phyloP scores from a whole-genome alignment of 805 yeast species.

The Ogataea neopini region DNA sequence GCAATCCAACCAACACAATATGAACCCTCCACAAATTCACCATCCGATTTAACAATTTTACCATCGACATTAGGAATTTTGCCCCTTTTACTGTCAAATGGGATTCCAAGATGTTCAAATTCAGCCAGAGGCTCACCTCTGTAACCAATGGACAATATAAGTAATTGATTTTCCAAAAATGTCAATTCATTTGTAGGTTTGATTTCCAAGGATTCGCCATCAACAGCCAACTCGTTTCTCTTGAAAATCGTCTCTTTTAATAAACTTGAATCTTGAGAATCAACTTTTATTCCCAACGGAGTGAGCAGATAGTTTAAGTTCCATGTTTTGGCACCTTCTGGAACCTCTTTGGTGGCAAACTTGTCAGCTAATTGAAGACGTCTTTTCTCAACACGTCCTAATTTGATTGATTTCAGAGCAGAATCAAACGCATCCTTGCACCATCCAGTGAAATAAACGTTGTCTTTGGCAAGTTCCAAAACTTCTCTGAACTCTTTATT shows the following conservation, averaged over 20 bases:
- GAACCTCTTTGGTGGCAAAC: constrained; percentile 30
- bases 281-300: constrained; percentile 56
- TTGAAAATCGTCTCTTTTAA: constrained; percentile 50
- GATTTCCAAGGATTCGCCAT: constrained; percentile 31
- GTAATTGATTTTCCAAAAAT: constrained; percentile 55
- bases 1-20: constrained; percentile 92
- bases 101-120: constrained; percentile 48
- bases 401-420: constrained; percentile 30
- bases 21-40: constrained; percentile 43
- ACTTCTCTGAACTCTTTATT: constrained; percentile 90
- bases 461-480: constrained; percentile 54
- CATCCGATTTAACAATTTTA: constrained; percentile 37
- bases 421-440: constrained; percentile 40
- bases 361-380: constrained; percentile 63
- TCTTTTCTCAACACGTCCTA: constrained; percentile 62
- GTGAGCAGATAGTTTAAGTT: constrained; percentile 64
- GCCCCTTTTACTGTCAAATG: constrained; percentile 47
- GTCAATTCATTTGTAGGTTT: constrained; percentile 38
- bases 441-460: constrained; percentile 48
- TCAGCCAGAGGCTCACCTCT: constrained; percentile 65
- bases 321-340: constrained; percentile 46
- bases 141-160: constrained; percentile 84
- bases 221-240: constrained; percentile 43
- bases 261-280: constrained; percentile 35
- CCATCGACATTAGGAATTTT: constrained; percentile 49